These are phyloP conservation scores for Arctium lappa DNA, from an alignment of 129 eudicot species.

Conservation along the genomic window DNA sequence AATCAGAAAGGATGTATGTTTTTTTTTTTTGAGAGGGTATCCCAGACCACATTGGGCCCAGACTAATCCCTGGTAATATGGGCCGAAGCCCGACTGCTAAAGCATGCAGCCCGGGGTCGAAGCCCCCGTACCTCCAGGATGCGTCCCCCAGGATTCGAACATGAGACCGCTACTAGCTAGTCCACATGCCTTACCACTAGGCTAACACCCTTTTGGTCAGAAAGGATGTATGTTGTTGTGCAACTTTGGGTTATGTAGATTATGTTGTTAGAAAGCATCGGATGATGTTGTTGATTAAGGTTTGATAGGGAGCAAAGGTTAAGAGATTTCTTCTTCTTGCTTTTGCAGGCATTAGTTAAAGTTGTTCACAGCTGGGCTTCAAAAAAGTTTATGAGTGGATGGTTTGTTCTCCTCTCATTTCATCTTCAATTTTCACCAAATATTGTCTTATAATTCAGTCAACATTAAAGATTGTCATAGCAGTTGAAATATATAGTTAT, in stretches of 20 bases:
- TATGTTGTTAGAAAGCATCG: neutral
- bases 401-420: conserved; percentile 43
- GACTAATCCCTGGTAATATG: no score
- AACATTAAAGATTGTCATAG: neutral
- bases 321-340: conserved; percentile 8
- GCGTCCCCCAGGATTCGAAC: no score
- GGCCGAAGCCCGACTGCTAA: no score
- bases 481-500: neutral
- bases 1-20: neutral
- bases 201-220: no score
- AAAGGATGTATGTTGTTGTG: neutral
- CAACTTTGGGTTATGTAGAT: neutral
- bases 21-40: no score
- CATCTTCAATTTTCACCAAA: neutral
- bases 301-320: conserved; percentile 2
- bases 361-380: conserved; percentile 80
- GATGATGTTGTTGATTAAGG: neutral
- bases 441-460: neutral
- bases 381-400: conserved; percentile 82
- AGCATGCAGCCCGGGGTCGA: no score
- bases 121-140: no score
- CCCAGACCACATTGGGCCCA: no score
- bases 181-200: no score
- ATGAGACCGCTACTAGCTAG: no score
- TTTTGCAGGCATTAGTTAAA: conserved; percentile 63